Evolutionary conservation across 2,329 filamentous ascomycete genomes (phyloP).

Genomic region (Tolypocladium guangdongense): DNA sequence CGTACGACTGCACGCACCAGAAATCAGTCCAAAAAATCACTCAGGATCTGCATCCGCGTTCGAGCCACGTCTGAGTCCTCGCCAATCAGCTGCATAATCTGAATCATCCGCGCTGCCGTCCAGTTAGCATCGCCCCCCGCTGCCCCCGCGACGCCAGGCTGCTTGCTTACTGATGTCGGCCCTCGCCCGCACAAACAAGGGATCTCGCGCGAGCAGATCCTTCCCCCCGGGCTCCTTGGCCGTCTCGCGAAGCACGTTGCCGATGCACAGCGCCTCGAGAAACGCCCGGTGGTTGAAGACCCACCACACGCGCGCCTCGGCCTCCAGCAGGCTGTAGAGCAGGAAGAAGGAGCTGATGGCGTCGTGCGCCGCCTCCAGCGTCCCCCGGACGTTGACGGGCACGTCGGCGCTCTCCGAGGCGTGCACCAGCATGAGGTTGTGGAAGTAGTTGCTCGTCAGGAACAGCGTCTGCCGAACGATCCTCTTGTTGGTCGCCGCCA

Average conservation of each 20-base stretch:
- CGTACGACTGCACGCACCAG: not conserved
- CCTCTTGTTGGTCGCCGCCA: slow-evolving; percentile 50
- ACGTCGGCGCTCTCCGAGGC: slow-evolving; percentile 56
- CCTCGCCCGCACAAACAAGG: slow-evolving; percentile 48
- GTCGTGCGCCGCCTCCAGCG: slow-evolving; percentile 65
- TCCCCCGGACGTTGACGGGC: slow-evolving; percentile 54
- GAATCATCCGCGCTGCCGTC: slow-evolving; percentile 45
- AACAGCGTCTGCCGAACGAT: slow-evolving; percentile 66
- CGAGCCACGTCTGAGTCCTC: slow-evolving; percentile 48
- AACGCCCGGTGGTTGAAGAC: slow-evolving; percentile 75
- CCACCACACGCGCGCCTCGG: slow-evolving; percentile 73
- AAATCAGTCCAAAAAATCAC: slow-evolving; percentile 33
- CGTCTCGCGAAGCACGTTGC: slow-evolving; percentile 45
- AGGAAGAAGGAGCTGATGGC: slow-evolving; percentile 67
- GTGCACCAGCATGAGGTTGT: slow-evolving; percentile 72
- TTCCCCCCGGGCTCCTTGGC: slow-evolving; percentile 31
- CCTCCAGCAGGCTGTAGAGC: slow-evolving; percentile 55
- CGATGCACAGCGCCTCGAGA: slow-evolving; percentile 62
- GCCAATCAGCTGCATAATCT: slow-evolving; percentile 50
- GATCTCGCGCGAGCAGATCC: slow-evolving; percentile 39
- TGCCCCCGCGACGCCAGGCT: not conserved
- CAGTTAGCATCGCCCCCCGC: not conserved
- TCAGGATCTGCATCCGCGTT: slow-evolving; percentile 48
- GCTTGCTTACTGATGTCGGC: slow-evolving; percentile 48
- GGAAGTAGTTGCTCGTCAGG: slow-evolving; percentile 71